phyloP scores from a whole-genome alignment of 352 stramenopile species.

The Albugo laibachii region DNA sequence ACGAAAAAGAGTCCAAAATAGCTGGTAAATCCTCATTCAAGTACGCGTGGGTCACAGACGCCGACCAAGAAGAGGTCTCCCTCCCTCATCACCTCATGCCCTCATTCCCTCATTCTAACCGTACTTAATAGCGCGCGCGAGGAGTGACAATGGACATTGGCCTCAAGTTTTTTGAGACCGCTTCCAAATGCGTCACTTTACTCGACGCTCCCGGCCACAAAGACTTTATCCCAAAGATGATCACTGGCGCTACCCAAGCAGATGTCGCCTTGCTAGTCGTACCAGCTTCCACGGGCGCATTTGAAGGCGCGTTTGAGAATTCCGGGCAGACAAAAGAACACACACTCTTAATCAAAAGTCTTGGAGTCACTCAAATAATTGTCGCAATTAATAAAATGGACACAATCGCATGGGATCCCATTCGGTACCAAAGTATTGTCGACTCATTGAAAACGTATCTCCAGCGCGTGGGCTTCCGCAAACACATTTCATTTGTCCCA shows the following conservation, averaged over 20 bases:
- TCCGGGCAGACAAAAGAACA: conserved; percentile 97
- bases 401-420: conserved; percentile 21
- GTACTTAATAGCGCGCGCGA: conserved; percentile 62
- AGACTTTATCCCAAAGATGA: conserved; percentile 98
- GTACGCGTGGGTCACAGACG: conserved; percentile 90
- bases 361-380: conserved; percentile 89
- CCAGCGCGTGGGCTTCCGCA: conserved; percentile 49
- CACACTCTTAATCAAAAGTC: conserved; percentile 83
- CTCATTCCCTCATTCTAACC: no score
- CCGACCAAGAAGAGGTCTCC: conserved; percentile 48
- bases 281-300: conserved; percentile 85
- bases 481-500: conserved; percentile 74
- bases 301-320: conserved; percentile 88
- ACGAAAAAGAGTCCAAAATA: conserved; percentile 78
- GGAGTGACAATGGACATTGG: conserved; percentile 96
- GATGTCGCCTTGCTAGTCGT: conserved; percentile 90
- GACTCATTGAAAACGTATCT: conserved; percentile 58
- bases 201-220: conserved; percentile 93
- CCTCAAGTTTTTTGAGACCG: conserved; percentile 83
- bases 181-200: conserved; percentile 84
- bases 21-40: conserved; percentile 90
- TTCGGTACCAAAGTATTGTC: conserved; percentile 61
- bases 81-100: no score
- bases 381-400: conserved; percentile 98
- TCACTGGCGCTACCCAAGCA: conserved; percentile 83